Evolutionary conservation across 331 rosid species (phyloP), one percentile per base, ranked within the genome.

Genomic region (Cydonia oblonga): DNA sequence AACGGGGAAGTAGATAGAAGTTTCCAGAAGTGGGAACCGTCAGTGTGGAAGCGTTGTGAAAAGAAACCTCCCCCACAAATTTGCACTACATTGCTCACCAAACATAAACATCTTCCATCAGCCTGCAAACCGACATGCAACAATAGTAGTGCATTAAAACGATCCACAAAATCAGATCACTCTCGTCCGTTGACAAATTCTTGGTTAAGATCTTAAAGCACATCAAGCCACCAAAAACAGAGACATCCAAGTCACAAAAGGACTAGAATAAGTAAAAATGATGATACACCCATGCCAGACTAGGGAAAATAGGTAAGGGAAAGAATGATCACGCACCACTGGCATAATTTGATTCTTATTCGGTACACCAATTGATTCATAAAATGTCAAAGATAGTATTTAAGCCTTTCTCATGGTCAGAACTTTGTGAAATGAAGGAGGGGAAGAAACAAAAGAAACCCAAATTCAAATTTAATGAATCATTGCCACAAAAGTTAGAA

Each of bases 31-130:
- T 86, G 96, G 72, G 63, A 28, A 35, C 97, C 98, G 12, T 91
- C 96, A 9, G 92, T 87, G 22, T 72, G 82, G 84, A 93, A 85
- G 33, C 91, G 96, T 4, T 96, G 96, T 5, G 92, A 79, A 81
- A 93, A 93, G 90, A 91, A 93, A 80, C 88, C 87, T 59, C 96
- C 98, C 11, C 97, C 96, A 29, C 90, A 82, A 58, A 89, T 76
- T 84, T 86, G 86, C 69, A 89, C 91, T 5, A 80, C 73, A 24
- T 57, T 84, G 88, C 85, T 86, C 74, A 88, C 74, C 61, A 85
- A 86, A 24, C 76, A 81, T 77, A 84, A 75, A 77, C 96, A 91
- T 83, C 89, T 88, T 81, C 89, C 79, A 22, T 79, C 88, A 85
- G 82, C 96, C 97, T 93, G 83, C 56, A 42, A 7, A 56, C 22